Evolutionary conservation across 345 rosid genomes (phyloP).

Genomic region (Populus pruinosa): DNA sequence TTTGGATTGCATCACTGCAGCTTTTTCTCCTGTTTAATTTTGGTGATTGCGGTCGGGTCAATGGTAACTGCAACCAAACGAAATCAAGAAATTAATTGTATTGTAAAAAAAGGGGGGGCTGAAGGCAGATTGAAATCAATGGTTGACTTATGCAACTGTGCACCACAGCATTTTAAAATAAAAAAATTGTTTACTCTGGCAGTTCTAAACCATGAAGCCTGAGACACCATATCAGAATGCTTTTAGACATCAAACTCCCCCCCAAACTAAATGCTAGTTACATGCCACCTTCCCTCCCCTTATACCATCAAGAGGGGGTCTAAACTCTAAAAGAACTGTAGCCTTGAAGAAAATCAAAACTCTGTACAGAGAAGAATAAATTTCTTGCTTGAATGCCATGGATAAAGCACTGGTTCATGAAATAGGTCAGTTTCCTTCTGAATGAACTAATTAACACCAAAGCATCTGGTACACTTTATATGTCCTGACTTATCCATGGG

Average conservation of each 20-base stretch:
- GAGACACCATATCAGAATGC: neutral
- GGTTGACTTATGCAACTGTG: neutral
- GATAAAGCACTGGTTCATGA: neutral
- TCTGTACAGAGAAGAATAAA: neutral
- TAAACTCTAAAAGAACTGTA: neutral
- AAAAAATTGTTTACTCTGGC: neutral
- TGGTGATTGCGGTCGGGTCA: constrained; percentile 68
- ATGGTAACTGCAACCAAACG: constrained; percentile 57
- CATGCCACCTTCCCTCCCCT: neutral
- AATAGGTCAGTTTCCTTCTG: neutral
- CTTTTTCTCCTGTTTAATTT: constrained; percentile 69
- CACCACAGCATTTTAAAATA: neutral
- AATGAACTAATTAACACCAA: neutral
- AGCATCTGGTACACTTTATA: neutral
- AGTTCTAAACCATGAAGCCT: neutral
- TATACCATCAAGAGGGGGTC: neutral
- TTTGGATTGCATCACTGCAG: constrained; percentile 57
- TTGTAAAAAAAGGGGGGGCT: neutral
- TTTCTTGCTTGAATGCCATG: neutral
- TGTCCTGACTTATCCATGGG: neutral
- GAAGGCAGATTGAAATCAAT: neutral
- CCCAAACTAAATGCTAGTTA: neutral
- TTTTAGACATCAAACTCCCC: neutral
- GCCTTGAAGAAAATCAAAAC: neutral
- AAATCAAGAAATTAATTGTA: constrained; percentile 6